Evolutionary conservation across 1,284 basidiomycete genomes (phyloP).

Genomic region (Stygiomarasmius scandens): DNA sequence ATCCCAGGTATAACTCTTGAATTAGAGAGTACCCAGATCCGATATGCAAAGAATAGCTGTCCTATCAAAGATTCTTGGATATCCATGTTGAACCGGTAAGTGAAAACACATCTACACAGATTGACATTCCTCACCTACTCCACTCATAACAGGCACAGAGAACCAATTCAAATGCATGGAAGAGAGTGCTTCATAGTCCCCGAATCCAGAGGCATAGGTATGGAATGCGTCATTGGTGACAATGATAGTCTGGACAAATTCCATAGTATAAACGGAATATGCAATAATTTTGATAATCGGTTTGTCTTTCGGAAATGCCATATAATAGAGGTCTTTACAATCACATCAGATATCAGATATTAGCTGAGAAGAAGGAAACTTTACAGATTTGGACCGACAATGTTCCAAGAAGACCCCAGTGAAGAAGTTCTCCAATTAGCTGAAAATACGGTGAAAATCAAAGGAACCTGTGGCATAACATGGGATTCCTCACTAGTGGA

Average conservation of each 20-base stretch:
- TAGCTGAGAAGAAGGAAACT: no score
- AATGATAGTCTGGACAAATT: constrained; percentile 25
- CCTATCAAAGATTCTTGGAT: constrained; percentile 19
- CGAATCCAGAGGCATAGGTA: constrained; percentile 28
- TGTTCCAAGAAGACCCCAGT: no score
- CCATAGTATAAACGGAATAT: constrained; percentile 23
- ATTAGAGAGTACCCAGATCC: constrained; percentile 26
- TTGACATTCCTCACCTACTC: constrained; percentile 19
- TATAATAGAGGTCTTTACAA: constrained; percentile 26
- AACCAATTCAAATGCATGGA: constrained; percentile 24
- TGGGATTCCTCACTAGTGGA: no score
- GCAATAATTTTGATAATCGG: constrained; percentile 21
- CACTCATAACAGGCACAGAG: constrained; percentile 24
- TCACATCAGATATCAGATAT: no score
- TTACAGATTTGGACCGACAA: no score
- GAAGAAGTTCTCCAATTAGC: no score
- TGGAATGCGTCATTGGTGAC: constrained; percentile 25
- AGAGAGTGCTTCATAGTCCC: constrained; percentile 17
- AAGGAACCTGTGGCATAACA: no score
- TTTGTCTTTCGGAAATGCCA: constrained; percentile 27
- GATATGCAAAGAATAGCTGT: constrained; percentile 32
- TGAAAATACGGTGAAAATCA: no score
- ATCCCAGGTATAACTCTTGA: constrained; percentile 21
- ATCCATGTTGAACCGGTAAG: no score
- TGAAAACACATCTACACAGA: background rate